A percentile compares a stretch with the other conserved stretches of the same genome.
Evolutionary conservation across 306 rosid genomes (phyloP).

Genomic region (Prunus armeniaca): DNA sequence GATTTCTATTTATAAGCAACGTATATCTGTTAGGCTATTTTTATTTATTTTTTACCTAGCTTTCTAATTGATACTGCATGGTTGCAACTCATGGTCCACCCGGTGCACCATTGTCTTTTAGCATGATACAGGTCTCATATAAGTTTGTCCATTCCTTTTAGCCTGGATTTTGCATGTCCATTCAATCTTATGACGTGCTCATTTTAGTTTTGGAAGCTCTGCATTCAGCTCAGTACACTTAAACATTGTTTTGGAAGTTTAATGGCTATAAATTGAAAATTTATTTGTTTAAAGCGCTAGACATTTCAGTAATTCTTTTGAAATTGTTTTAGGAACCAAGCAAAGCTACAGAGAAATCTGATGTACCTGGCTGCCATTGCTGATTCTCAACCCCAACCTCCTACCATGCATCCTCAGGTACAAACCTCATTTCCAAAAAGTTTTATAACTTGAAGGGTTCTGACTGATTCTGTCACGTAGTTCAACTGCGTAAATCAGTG

Average conservation of each 20-base stretch:
- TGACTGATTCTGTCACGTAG: background rate
- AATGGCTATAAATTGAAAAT: background rate
- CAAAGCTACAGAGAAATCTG: constrained; percentile 92
- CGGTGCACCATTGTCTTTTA: too few species aligned
- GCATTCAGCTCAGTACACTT: too few species aligned
- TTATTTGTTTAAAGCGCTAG: background rate
- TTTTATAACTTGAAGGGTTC: background rate
- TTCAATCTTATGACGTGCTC: background rate
- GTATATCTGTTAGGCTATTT: background rate
- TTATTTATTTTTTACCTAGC: background rate
- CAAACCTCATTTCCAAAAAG: background rate
- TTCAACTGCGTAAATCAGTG: background rate
- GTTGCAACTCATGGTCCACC: background rate
- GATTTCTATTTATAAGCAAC: background rate
- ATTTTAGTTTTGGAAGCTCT: background rate
- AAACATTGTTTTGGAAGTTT: too few species aligned
- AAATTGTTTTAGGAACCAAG: constrained; percentile 70
- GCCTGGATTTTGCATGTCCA: background rate
- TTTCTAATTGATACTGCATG: background rate
- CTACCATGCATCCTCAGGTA: constrained; percentile 86
- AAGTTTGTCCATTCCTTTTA: too few species aligned
- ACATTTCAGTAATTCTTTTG: background rate
- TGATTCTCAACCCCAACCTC: constrained; percentile 98
- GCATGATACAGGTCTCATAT: too few species aligned
- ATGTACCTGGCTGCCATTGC: constrained; percentile 99